Evolutionary conservation across 2,329 filamentous ascomycete genomes (phyloP).

Genomic region (Colletotrichum abscissum): DNA sequence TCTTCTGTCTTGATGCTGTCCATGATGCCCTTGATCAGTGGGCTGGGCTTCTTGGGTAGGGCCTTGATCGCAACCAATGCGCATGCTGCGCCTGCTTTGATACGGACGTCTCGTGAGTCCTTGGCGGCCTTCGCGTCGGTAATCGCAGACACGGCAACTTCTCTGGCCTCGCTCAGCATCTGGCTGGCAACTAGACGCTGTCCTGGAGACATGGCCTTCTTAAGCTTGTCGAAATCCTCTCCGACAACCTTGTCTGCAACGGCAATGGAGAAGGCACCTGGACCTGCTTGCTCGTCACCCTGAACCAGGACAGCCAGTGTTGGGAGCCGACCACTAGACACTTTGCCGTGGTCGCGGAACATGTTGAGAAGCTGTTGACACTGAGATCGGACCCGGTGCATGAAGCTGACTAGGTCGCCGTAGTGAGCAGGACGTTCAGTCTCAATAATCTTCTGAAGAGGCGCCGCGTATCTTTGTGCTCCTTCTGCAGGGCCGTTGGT

Average conservation of each 20-base stretch:
- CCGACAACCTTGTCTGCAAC: slow-evolving; percentile 90
- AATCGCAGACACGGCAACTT: slow-evolving; percentile 77
- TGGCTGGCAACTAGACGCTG: slow-evolving; percentile 87
- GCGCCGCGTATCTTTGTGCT: slow-evolving; percentile 68
- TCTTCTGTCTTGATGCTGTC: slow-evolving; percentile 97
- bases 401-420: slow-evolving; percentile 87
- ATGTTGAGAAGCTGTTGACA: slow-evolving; percentile 90
- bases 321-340: slow-evolving; percentile 80
- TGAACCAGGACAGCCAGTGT: slow-evolving; percentile 91
- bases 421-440: slow-evolving; percentile 85
- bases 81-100: slow-evolving; percentile 87
- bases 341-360: slow-evolving; percentile 91
- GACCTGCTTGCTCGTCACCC: slow-evolving; percentile 90
- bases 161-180: slow-evolving; percentile 81
- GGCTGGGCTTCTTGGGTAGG: slow-evolving; percentile 92
- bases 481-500: slow-evolving; percentile 63
- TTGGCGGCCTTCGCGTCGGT: slow-evolving; percentile 84
- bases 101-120: slow-evolving; percentile 83
- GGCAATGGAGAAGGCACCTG: slow-evolving; percentile 88
- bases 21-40: slow-evolving; percentile 97
- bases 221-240: slow-evolving; percentile 88
- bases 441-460: slow-evolving; percentile 82
- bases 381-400: slow-evolving; percentile 90
- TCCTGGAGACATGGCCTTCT: slow-evolving; percentile 88
- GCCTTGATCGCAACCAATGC: slow-evolving; percentile 88